These are phyloP conservation scores for Chaetomium tenue DNA, from an alignment of 495 filamentous ascomycete species.

Conservation along the genomic window DNA sequence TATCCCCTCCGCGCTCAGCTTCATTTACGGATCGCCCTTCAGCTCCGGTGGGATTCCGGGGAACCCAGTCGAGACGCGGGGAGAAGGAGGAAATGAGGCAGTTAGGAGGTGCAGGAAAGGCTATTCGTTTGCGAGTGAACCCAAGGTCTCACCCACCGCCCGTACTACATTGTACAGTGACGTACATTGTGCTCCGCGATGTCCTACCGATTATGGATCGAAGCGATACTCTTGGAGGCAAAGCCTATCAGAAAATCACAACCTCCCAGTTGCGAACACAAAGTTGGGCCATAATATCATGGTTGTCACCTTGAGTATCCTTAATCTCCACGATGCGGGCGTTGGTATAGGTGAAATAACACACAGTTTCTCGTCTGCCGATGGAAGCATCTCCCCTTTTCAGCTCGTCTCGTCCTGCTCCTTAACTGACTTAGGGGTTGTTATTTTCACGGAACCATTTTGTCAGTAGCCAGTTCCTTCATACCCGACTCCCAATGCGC, in stretches of 20 bases:
- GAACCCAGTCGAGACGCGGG: neutral
- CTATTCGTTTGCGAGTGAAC: neutral
- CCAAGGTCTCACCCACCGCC: neutral
- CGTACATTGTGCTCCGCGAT: slow-evolving; percentile 8
- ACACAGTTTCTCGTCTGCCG: too few species aligned
- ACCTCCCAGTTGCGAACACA: slow-evolving; percentile 1
- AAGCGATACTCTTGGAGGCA: neutral
- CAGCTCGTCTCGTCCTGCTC: neutral
- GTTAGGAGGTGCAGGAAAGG: neutral
- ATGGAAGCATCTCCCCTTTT: neutral
- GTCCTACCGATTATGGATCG: neutral
- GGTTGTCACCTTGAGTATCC: slow-evolving; percentile 30
- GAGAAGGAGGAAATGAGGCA: neutral
- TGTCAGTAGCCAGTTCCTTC: slow-evolving; percentile 13
- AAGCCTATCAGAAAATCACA: slow-evolving; percentile 14
- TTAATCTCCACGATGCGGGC: slow-evolving; percentile 21
- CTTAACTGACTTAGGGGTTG: neutral
- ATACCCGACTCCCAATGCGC: slow-evolving; percentile 22
- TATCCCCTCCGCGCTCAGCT: neutral
- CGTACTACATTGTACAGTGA: slow-evolving; percentile 7
- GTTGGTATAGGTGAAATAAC: slow-evolving; percentile 24
- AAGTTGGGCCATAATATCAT: slow-evolving; percentile 19
- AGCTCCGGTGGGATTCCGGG: neutral
- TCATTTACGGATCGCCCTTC: neutral
- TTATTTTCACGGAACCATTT: neutral